Conservation (phyloP, 768 basidiomycete species). For the Termitomyces sp. region DNA sequence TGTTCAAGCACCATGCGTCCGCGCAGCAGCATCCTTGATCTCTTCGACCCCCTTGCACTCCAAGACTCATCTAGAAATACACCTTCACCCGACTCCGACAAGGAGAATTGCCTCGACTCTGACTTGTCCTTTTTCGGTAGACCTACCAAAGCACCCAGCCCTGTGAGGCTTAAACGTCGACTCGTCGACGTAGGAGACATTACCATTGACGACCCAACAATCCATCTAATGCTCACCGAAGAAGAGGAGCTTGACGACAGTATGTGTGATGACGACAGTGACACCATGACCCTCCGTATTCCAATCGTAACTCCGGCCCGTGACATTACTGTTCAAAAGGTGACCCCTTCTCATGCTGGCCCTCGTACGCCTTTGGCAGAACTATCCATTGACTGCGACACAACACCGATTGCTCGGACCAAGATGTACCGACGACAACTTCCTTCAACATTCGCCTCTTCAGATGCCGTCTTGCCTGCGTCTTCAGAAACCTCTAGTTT, state of each 20-base stretch:
- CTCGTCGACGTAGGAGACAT: constrained; percentile 48
- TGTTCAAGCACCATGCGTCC: constrained; percentile 32
- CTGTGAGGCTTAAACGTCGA: constrained; percentile 30
- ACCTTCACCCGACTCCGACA: constrained; percentile 35
- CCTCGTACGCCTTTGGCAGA: constrained; percentile 36
- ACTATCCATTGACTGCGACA: constrained; percentile 26
- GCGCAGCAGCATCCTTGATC: constrained; percentile 39
- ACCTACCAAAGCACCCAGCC: constrained; percentile 20
- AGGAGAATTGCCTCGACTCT: constrained; percentile 33
- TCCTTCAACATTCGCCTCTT: constrained; percentile 17
- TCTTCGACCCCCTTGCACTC: constrained; percentile 47
- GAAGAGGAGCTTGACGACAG: constrained; percentile 31
- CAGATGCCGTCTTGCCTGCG: constrained; percentile 8
- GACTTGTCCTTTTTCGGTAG: constrained; percentile 29
- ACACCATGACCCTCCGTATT: constrained; percentile 32
- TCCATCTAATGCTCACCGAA: constrained; percentile 26
- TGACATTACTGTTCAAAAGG: not conserved
- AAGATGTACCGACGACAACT: constrained; percentile 23
- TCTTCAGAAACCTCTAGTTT: constrained; percentile 8
- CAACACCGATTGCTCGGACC: constrained; percentile 29
- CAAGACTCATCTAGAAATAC: constrained; percentile 15
- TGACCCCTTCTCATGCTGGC: constrained; percentile 17
- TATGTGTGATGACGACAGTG: constrained; percentile 29
- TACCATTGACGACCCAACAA: constrained; percentile 33
- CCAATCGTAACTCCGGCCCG: constrained; percentile 24